Percentiles rank a stretch among this genome's conserved stretches.
Evolutionary conservation across 208 protist genomes (phyloP).

Genomic region (Crithidia bombi): DNA sequence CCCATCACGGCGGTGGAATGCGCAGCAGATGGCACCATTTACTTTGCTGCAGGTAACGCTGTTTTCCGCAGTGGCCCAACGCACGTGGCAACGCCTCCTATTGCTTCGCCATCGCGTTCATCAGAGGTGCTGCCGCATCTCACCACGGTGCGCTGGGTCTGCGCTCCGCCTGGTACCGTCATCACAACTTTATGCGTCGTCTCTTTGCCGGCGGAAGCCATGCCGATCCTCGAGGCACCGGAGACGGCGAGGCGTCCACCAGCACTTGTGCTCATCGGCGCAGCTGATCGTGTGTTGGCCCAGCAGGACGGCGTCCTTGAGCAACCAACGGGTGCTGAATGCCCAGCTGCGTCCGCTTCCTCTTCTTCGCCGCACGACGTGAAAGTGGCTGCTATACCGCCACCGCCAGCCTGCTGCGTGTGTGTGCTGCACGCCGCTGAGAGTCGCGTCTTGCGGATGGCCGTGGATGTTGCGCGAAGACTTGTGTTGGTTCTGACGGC

Average conservation of each 20-base stretch:
- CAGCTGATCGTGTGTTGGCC: constrained; percentile 23
- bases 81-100: background rate
- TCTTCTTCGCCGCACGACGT: background rate
- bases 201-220: too few species aligned
- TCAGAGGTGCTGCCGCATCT: background rate
- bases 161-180: constrained; percentile 14
- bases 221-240: too few species aligned
- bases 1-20: constrained; percentile 49
- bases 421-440: constrained; percentile 14
- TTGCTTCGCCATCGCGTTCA: background rate
- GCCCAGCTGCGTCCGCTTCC: background rate
- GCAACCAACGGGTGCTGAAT: background rate
- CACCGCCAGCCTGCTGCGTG: background rate
- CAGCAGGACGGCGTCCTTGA: background rate
- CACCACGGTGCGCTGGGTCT: background rate
- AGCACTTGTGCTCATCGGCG: constrained; percentile 28
- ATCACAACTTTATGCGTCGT: constrained; percentile 13
- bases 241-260: background rate
- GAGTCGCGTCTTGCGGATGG: constrained; percentile 30
- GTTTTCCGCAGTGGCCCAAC: constrained; percentile 20
- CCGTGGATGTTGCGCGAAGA: constrained; percentile 8
- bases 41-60: constrained; percentile 49
- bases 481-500: constrained; percentile 23
- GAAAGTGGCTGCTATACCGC: too few species aligned
- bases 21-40: constrained; percentile 13